Base-by-base conservation (phyloP, 2,329 filamentous ascomycete genomes). In the Aureobasidium sp. region DNA sequence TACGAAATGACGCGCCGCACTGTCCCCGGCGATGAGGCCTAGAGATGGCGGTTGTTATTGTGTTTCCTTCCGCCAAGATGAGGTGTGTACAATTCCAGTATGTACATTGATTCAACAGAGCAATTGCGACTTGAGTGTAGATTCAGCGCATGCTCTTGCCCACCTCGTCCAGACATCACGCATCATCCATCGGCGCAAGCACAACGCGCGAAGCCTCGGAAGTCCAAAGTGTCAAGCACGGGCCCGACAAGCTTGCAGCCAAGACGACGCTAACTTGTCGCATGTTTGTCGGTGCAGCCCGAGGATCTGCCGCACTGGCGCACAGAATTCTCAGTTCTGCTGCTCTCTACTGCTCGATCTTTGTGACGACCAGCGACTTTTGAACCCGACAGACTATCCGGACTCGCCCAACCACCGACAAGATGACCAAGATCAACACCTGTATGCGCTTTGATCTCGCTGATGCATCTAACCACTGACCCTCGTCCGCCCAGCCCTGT, bases 341-440 rank as follows among this genome's bases (percentile, higher is more conserved):
- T 46, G 20, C 1, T 10, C 27, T 10, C 20, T 13, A 5, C 36
- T 57, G 39, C 53, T 56, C 27, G 13, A 13, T 17, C 20, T 32
- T 51, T 26, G 57, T 37, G 63, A 61, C 62, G 52, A 62, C 52
- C 62, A 63, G 62, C 62, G 64, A 52, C 59, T 48, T 20, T 57
- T 41, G 34, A 52, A 26, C 56, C 48, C 50, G 61, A 60, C 50
- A 62, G n/a, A 44, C 52, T 24, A 51, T 56, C 53, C 53, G 56
- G 53, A 57, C 37, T 61, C 59, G 59, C 59, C 59, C 64, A 64
- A 63, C 51, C 20, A 68, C 74, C 74, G 71, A 71, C 83, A 84
- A 78, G 79, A 90, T 90, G 87, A 84, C 81, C 75, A 90, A 89
- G 80, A 82, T 88, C 77, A 87, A 84, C 81, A 77, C 75, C 74